Evolutionary conservation across 148 eudicot species (phyloP).

Genomic region (Euryodendron excelsum): DNA sequence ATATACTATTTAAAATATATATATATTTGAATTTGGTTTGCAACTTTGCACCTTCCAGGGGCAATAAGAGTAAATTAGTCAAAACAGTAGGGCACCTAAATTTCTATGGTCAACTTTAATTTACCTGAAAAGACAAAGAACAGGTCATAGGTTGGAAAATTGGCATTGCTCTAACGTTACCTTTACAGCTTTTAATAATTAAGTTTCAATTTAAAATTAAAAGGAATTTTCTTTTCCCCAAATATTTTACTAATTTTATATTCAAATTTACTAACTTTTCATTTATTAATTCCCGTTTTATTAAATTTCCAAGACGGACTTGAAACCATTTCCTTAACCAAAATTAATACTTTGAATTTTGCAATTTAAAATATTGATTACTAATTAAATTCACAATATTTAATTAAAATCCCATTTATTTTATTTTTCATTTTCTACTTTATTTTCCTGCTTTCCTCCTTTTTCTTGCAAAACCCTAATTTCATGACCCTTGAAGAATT

Average conservation of each 20-base stretch:
- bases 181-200: slow-evolving; percentile 72
- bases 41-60: neutral
- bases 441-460: slow-evolving; percentile 42
- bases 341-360: slow-evolving; percentile 72
- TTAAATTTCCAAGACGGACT: slow-evolving; percentile 94
- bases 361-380: slow-evolving; percentile 48
- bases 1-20: too few relatives aligned
- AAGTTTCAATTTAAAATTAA: slow-evolving; percentile 28
- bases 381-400: slow-evolving; percentile 49
- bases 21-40: neutral
- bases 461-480: slow-evolving; percentile 70
- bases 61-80: slow-evolving; percentile 17
- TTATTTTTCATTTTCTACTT: slow-evolving; percentile 34
- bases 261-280: slow-evolving; percentile 35
- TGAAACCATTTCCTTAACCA: slow-evolving; percentile 88
- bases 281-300: slow-evolving; percentile 55
- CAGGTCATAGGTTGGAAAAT: slow-evolving; percentile 43
- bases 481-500: slow-evolving; percentile 40
- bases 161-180: slow-evolving; percentile 44
- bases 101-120: slow-evolving; percentile 31
- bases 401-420: slow-evolving; percentile 40
- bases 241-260: slow-evolving; percentile 25
- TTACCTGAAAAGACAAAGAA: slow-evolving; percentile 47
- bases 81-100: slow-evolving; percentile 26
- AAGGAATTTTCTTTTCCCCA: slow-evolving; percentile 22